phyloP scores from a whole-genome alignment of 768 basidiomycete genomes.

The Omphalotus guepiniiformis region DNA sequence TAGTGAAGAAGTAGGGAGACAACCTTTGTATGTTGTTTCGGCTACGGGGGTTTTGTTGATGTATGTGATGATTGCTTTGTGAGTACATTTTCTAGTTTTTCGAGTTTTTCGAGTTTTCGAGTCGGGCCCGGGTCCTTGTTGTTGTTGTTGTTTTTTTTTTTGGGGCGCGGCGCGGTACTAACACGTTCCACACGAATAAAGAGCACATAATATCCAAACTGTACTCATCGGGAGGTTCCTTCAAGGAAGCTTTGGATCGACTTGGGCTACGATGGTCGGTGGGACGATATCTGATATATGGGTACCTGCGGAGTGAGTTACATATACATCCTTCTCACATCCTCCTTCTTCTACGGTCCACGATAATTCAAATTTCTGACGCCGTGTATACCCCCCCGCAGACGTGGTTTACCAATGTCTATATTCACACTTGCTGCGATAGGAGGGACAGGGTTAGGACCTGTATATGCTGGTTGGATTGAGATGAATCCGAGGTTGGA shows the following conservation, averaged over 20 bases:
- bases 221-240: constrained; percentile 67
- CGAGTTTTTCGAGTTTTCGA: background rate
- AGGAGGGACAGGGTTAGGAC: constrained; percentile 59
- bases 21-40: constrained; percentile 53
- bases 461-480: constrained; percentile 62
- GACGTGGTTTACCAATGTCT: constrained; percentile 77
- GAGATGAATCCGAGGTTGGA: constrained; percentile 51
- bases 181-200: too few species aligned
- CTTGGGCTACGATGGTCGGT: constrained; percentile 68
- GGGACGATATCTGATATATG: constrained; percentile 75
- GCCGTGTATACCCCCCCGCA: too few species aligned
- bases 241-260: constrained; percentile 63
- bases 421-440: constrained; percentile 62
- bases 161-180: too few species aligned
- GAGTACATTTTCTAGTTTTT: constrained; percentile 12
- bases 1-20: constrained; percentile 70
- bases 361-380: background rate
- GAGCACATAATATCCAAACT: constrained; percentile 50
- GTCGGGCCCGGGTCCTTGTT: background rate
- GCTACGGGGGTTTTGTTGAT: constrained; percentile 44
- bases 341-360: too few species aligned
- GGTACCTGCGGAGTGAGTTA: constrained; percentile 50
- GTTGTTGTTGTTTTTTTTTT: too few species aligned
- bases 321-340: background rate
- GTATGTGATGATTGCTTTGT: constrained; percentile 47